Base-by-base conservation (phyloP, 139 green algal genomes). In the Bryopsis sp. region DNA sequence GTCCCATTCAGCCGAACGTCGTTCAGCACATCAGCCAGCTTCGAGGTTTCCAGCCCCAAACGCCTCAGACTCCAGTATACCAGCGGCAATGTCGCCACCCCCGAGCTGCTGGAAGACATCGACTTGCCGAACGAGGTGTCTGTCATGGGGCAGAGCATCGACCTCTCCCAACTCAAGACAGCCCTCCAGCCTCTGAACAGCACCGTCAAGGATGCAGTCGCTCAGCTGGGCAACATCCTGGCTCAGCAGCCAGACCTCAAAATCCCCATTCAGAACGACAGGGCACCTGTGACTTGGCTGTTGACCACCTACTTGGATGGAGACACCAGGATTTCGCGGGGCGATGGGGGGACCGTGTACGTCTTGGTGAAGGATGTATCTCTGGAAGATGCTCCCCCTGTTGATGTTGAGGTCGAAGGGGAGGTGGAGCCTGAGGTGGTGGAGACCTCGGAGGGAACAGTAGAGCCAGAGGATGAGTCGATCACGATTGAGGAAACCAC, bases 241-340 rank as follows among this genome's bases (percentile, higher is more conserved):
- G 39, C 62, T 7, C 78, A 82, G 47, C 61, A 66, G 63, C 82
- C 84, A n/a, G 78, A 88, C 34, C 77, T 89, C 32, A 68, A 74
- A 3, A 78, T 92, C 59, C 78, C 79, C 2, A 81, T 90, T 50
- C 39, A 77, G 39, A 39, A 33, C 26, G 58, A 65, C 22, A 31
- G 58, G 15, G 22, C 58, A 11, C 58, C 39, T 11, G n/a, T n/a
- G n/a, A 84, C 78, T 28, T 95, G 88, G 88, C 82, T 93, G 39
- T 59, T 96, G 43, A 95, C 79, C 36, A 95, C 89, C 0, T 96
- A 88, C 79, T 71, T 94, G 19, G 88, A 94, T 66, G 71, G 81
- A n/a, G 79, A 86, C 69, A 78, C 82, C 24, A 81, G 89, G 33
- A 84, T 96, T 50, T 74, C 83, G 0, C 75, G 89, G 5, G 82